Percentiles rank a stretch among this genome's conserved stretches.
Evolutionary conservation across 768 basidiomycete species (phyloP).

Genomic region (Suillus subalutaceus): DNA sequence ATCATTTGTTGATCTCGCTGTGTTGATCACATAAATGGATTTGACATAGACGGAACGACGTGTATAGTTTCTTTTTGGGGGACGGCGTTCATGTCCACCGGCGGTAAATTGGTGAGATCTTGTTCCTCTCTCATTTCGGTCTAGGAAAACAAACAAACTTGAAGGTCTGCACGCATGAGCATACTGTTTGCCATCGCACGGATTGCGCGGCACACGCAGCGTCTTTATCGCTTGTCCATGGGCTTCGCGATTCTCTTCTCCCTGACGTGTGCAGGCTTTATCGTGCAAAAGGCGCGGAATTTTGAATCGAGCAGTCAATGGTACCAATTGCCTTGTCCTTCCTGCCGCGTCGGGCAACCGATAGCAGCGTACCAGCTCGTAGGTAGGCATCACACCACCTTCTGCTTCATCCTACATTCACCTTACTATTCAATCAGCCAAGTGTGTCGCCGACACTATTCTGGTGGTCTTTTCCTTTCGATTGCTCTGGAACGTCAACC

Average conservation of each 20-base stretch:
- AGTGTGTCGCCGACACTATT: constrained; percentile 10
- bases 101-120: constrained; percentile 5
- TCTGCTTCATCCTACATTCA: background rate
- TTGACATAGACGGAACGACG: background rate
- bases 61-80: background rate
- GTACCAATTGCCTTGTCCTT: constrained; percentile 7
- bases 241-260: constrained; percentile 14
- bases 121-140: background rate
- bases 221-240: constrained; percentile 3
- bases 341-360: constrained; percentile 5
- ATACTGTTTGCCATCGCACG: constrained; percentile 29
- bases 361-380: constrained; percentile 13
- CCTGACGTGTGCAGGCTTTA: background rate
- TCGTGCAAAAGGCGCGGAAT: background rate
- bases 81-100: background rate
- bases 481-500: constrained; percentile 20
- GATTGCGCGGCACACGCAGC: constrained; percentile 22
- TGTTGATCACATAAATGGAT: background rate
- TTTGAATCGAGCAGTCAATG: constrained; percentile 13
- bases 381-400: constrained; percentile 2
- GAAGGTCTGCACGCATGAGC: constrained; percentile 31
- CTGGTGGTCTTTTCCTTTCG: constrained; percentile 14
- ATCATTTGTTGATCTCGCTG: background rate
- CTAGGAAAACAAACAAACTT: background rate
- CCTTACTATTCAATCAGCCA: background rate